Percentiles rank a stretch among this genome's conserved stretches.
phyloP scores from a whole-genome alignment of 768 basidiomycete species.

The Antrodiella citrinella region DNA sequence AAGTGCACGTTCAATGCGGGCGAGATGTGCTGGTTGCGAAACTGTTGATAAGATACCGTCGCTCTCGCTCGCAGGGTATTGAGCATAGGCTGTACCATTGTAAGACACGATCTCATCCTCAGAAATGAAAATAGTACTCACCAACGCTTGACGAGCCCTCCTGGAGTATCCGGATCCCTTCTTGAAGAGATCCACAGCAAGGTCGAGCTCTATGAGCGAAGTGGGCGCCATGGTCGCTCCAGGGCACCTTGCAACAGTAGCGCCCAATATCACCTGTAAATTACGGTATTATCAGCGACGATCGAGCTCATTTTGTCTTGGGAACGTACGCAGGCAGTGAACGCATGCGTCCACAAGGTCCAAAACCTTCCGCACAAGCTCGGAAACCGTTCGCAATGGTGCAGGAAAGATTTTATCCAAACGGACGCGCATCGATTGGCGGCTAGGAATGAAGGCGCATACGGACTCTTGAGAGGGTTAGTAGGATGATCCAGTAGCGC shows the following conservation, averaged over 20 bases:
- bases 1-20: constrained; percentile 19
- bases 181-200: constrained; percentile 56
- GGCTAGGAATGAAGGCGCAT: constrained; percentile 65
- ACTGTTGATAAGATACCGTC: constrained; percentile 15
- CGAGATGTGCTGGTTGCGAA: constrained; percentile 17
- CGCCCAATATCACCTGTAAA: constrained; percentile 55
- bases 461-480: constrained; percentile 63
- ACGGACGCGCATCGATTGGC: constrained; percentile 68
- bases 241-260: constrained; percentile 55
- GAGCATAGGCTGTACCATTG: not conserved
- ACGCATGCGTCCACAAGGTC: constrained; percentile 54
- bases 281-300: no score
- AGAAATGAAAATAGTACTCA: constrained; percentile 22
- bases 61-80: constrained; percentile 8
- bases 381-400: constrained; percentile 50
- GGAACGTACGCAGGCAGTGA: constrained; percentile 29
- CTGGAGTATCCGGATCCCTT: constrained; percentile 46
- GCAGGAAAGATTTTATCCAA: constrained; percentile 41
- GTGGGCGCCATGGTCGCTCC: constrained; percentile 59
- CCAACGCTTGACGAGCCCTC: constrained; percentile 51
- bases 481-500: constrained; percentile 62
- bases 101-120: not conserved
- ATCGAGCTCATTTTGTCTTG: constrained; percentile 33
- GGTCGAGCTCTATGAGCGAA: constrained; percentile 57
- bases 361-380: constrained; percentile 57